These are phyloP conservation scores for Amphicarpaea edgeworthii DNA, from an alignment of 306 rosid genomes.

Conservation along the genomic window DNA sequence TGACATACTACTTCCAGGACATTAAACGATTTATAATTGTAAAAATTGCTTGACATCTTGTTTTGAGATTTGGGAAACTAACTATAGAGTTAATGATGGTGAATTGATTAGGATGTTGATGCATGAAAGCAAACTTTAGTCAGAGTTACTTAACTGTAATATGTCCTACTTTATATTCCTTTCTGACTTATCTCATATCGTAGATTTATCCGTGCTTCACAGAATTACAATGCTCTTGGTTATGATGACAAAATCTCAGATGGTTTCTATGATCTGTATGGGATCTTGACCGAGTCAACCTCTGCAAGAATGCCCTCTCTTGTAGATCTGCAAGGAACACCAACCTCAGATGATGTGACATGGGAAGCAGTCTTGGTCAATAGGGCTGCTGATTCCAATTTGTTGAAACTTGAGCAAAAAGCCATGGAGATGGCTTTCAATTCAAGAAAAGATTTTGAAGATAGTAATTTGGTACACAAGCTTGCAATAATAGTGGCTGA, in stretches of 20 bases:
- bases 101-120: background rate
- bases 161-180: constrained; percentile 60
- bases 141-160: constrained; percentile 44
- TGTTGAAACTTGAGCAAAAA: constrained; percentile 82
- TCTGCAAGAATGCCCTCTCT: constrained; percentile 97
- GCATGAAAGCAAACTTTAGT: constrained; percentile 6
- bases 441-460: constrained; percentile 66
- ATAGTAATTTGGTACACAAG: constrained; percentile 73
- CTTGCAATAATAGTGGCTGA: constrained; percentile 87
- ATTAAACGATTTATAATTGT: constrained; percentile 10
- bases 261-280: constrained; percentile 97
- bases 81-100: constrained; percentile 15
- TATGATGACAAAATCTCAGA: constrained; percentile 97
- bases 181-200: constrained; percentile 92
- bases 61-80: constrained; percentile 29
- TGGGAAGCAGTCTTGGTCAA: constrained; percentile 98
- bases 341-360: constrained; percentile 65
- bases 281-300: constrained; percentile 67
- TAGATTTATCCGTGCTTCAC: constrained; percentile 97
- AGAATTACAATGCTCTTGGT: constrained; percentile 97
- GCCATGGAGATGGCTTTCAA: constrained; percentile 73
- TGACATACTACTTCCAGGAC: background rate
- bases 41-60: constrained; percentile 1
- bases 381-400: constrained; percentile 82
- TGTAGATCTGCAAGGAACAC: constrained; percentile 90